A percentile compares a stretch with the other conserved stretches of the same genome.
Conservation (phyloP, 2,329 filamentous ascomycete species). For the Whalleya microplaca region DNA sequence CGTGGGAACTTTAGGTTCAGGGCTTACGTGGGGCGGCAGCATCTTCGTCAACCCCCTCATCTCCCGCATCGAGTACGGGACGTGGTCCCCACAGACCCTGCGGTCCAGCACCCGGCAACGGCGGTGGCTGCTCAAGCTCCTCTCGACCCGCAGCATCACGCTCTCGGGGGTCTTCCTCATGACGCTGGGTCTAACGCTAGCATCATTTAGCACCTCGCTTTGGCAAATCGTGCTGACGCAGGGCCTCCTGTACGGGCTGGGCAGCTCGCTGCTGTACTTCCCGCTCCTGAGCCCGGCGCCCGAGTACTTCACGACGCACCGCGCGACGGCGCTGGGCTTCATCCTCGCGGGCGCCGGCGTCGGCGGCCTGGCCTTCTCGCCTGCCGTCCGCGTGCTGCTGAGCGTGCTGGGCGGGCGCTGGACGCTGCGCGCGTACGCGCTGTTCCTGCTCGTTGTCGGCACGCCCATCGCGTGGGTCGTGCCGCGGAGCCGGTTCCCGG, state of each 20-base stretch:
- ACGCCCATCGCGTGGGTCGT: constrained; percentile 45
- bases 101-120: constrained; percentile 29
- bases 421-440: constrained; percentile 46
- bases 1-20: constrained; percentile 51
- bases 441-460: constrained; percentile 42
- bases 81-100: constrained; percentile 27
- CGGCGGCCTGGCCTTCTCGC: constrained; percentile 47
- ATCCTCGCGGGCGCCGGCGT: constrained; percentile 47
- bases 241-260: constrained; percentile 47
- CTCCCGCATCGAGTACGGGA: constrained; percentile 43
- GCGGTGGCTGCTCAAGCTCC: constrained; percentile 27
- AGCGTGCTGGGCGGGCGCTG: constrained; percentile 46
- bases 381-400: constrained; percentile 45
- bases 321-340: constrained; percentile 50
- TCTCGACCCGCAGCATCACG: constrained; percentile 43
- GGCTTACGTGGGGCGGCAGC: constrained; percentile 54
- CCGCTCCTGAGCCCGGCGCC: constrained; percentile 50
- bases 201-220: constrained; percentile 40
- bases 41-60: constrained; percentile 53
- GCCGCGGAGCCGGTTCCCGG: constrained; percentile 43
- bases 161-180: constrained; percentile 46
- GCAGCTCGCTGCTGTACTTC: constrained; percentile 49
- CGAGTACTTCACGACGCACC: constrained; percentile 53
- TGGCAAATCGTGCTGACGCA: constrained; percentile 50
- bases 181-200: constrained; percentile 47